These are phyloP conservation scores for Amorphotheca resinae DNA, from an alignment of 495 filamentous ascomycete genomes.

Conservation along the genomic window DNA sequence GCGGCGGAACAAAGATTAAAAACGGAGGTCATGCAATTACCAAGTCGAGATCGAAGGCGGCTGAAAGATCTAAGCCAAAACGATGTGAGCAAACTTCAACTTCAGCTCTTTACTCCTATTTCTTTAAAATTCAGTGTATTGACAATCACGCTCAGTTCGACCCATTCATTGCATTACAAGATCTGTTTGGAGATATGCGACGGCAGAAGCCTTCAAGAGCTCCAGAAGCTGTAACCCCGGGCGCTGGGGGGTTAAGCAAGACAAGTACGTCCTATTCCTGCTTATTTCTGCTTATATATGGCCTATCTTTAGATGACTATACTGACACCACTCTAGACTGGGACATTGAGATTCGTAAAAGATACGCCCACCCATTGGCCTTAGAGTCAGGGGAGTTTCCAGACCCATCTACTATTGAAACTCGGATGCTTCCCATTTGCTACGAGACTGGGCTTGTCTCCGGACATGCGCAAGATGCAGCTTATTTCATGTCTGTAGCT, in stretches of 20 bases:
- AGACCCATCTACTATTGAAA: slow-evolving; percentile 61
- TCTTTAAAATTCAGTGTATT: background rate
- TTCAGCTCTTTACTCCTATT: background rate
- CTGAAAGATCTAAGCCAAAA: slow-evolving; percentile 62
- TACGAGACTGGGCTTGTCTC: slow-evolving; percentile 80
- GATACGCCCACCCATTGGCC: slow-evolving; percentile 75
- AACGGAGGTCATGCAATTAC: slow-evolving; percentile 88
- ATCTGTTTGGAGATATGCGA: slow-evolving; percentile 55
- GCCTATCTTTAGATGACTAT: background rate
- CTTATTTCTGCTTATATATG: background rate
- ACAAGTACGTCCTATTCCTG: slow-evolving; percentile 53
- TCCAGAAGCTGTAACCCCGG: slow-evolving; percentile 62
- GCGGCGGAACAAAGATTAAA: slow-evolving; percentile 83
- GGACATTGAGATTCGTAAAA: slow-evolving; percentile 87
- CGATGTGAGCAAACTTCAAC: slow-evolving; percentile 28
- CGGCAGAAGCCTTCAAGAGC: slow-evolving; percentile 45
- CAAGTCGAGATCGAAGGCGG: slow-evolving; percentile 69
- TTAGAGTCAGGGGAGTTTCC: slow-evolving; percentile 91
- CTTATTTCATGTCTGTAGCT: slow-evolving; percentile 79
- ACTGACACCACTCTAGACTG: slow-evolving; percentile 42
- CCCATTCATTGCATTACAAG: slow-evolving; percentile 47
- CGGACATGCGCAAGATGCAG: slow-evolving; percentile 57
- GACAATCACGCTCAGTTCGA: slow-evolving; percentile 40
- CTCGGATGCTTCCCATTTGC: slow-evolving; percentile 85
- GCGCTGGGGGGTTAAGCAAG: slow-evolving; percentile 65